Conservation (phyloP, 192 early-diverging fungal species). For the Linnemannia zychae region DNA sequence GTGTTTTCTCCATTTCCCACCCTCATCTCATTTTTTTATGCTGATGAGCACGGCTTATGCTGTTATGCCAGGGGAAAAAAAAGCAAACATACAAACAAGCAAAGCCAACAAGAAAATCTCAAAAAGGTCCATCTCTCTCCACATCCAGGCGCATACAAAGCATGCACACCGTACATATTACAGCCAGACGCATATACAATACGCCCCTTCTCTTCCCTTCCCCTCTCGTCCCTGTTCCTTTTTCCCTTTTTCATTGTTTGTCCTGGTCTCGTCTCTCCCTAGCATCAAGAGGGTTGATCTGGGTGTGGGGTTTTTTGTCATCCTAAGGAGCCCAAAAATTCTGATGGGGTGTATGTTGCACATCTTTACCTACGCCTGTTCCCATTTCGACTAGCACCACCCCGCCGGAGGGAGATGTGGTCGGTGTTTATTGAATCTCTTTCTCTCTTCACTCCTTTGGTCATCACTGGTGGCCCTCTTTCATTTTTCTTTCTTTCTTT, state of each 20-base stretch:
- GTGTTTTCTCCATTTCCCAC: background rate
- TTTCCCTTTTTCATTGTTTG: background rate
- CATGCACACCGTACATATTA: slow-evolving; percentile 7
- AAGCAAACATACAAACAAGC: background rate
- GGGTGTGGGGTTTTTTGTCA: slow-evolving; percentile 7
- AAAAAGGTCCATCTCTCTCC: slow-evolving; percentile 3
- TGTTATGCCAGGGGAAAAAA: slow-evolving; percentile 10
- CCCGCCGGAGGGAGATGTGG: background rate
- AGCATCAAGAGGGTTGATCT: slow-evolving; percentile 13
- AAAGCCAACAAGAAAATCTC: background rate
- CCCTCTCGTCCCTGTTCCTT: background rate
- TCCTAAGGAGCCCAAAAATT: background rate
- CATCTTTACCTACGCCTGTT: too few relatives aligned
- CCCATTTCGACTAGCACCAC: background rate
- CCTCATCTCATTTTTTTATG: background rate
- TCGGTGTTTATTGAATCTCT: background rate
- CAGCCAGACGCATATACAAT: slow-evolving; percentile 6
- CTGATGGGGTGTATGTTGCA: slow-evolving; percentile 10
- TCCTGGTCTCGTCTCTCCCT: slow-evolving; percentile 20
- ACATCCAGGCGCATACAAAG: slow-evolving; percentile 9
- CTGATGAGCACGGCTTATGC: slow-evolving; percentile 1
- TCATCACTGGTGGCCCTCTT: background rate
- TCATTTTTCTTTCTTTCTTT: slow-evolving; percentile 15
- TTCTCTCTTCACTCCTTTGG: background rate
- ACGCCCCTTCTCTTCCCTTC: background rate